Evolutionary conservation across 768 basidiomycete genomes (phyloP), one percentile per base, ranked within the genome.

Genomic region (Lentinula lateritia): DNA sequence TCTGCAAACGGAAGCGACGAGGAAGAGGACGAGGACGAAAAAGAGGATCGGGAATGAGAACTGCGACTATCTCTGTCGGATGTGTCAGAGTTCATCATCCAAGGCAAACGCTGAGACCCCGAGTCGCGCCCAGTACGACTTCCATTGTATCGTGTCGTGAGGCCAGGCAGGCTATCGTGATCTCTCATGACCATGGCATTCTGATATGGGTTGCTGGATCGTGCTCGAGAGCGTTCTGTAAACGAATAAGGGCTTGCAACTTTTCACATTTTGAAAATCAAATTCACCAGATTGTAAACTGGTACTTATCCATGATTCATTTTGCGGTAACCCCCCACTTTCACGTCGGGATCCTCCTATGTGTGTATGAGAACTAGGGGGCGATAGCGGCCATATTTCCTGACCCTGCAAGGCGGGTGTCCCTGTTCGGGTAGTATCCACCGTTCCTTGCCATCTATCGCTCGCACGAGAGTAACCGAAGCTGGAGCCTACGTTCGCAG

Each of bases 151-250:
- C 66, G 34, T 18, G 63, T 54, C 12, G 42, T 60, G 23, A 64
- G 52, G 4, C 28, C 62, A 1, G 50, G 36, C n/a, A 62, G 55
- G 5, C 23, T 54, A 5, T 66, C 66, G 12, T 62, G 45, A 57
- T 66, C 66, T 34, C 66, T 59, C 32, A 59, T 23, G 35, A 62
- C 57, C 55, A 58, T 43, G 56, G 63, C 42, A 62, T 63, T 62
- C 61, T 62, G 10, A 62, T 80, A 77, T 2, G 76, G 70, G 56
- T 75, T 76, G 28, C 68, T 73, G 6, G 76, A 67, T 42, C 80
- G 72, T 23, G 72, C 63, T 43, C 79, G 73, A 38, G 74, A 60
- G 18, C 78, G 77, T 46, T 79, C 80, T 50, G 28, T 35, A 20
- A 38, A 48, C 6, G 8, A 10, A 35, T 48, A 10, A 28, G 28